Base-by-base conservation (phyloP, 768 basidiomycete genomes). In the Boletus speciosus region DNA sequence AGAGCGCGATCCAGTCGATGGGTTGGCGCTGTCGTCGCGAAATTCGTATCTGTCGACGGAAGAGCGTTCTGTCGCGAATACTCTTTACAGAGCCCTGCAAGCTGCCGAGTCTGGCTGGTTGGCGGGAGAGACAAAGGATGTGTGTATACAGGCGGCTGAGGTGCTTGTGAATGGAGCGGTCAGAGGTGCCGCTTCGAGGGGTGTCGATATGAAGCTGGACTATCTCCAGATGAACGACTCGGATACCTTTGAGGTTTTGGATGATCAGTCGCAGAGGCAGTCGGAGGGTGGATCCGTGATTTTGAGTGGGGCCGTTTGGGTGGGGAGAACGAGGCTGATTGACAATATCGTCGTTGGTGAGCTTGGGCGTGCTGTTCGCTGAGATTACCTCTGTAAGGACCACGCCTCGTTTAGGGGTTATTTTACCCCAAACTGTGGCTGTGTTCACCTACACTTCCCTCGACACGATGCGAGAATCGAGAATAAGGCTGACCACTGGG, bases 181-280 rank as follows among this genome's bases (percentile, higher is more conserved):
- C 46, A 58, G 46, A 9, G 61, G 66, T 41, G 76, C 74, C 8
- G 61, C 66, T 8, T 62, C 59, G 38, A 69, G 67, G 21, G 73
- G 69, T 8, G 81, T 90, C 4, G 74, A 80, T 5, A 69, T 96
- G 57, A 75, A 73, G 62, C 64, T 88, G 58, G 94, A 98, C 66
- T 98, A 98, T 65, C 72, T 99, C 59, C 85, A 93, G 71, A 79
- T 98, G 72, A 98, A 96, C 67, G 83, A 93, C 64, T 77, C 86
- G 40, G 75, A 81, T 25, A 86, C 82, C 45, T 90, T 98, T 59
- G 83, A 87, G 21, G 74, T 81, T 3, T 54, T 95, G 25, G 73
- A 76, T 45, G 55, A 70, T 15, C 61, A 55, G 38, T 49, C 55
- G 19, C 66, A 63, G 49, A 70, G 58, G 53, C 59, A 59, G n/a